These are phyloP conservation scores for Ramalina intermedia DNA, from an alignment of 495 filamentous ascomycete genomes.

Conservation along the genomic window DNA sequence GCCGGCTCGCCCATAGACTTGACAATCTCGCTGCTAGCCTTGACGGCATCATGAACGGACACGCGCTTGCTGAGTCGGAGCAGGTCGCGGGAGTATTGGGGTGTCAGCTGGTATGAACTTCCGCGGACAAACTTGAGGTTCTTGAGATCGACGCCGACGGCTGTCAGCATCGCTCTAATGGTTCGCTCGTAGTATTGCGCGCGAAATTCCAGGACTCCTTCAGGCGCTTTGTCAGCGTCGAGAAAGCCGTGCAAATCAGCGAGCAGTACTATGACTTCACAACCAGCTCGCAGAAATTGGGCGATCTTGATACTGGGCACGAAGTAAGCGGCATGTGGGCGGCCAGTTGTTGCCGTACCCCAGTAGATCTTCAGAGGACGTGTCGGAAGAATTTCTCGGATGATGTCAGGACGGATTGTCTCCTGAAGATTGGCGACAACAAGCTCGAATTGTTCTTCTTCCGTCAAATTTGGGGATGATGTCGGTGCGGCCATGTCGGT, in stretches of 20 bases:
- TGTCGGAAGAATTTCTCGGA: not conserved
- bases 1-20: slow-evolving; percentile 66
- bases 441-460: slow-evolving; percentile 2
- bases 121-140: slow-evolving; percentile 73
- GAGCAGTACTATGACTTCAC: slow-evolving; percentile 16
- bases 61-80: slow-evolving; percentile 35
- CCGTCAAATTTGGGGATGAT: slow-evolving; percentile 5
- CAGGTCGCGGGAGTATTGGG: slow-evolving; percentile 19
- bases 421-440: slow-evolving; percentile 4
- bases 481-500: not conserved
- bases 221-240: slow-evolving; percentile 68
- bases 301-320: slow-evolving; percentile 14
- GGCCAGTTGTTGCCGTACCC: slow-evolving; percentile 11
- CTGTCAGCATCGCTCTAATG: slow-evolving; percentile 39
- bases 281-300: slow-evolving; percentile 12
- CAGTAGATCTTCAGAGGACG: slow-evolving; percentile 6
- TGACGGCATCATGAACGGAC: slow-evolving; percentile 50
- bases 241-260: slow-evolving; percentile 56
- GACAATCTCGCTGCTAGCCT: slow-evolving; percentile 77
- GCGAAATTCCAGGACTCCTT: slow-evolving; percentile 24
- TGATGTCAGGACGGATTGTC: slow-evolving; percentile 1
- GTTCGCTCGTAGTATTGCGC: slow-evolving; percentile 44
- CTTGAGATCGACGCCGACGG: slow-evolving; percentile 28
- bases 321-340: slow-evolving; percentile 11
- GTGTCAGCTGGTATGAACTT: slow-evolving; percentile 54